Evolutionary conservation across 2,329 filamentous ascomycete genomes (phyloP), one percentile per base, ranked within the genome.

Genomic region (Ustulina deusta): DNA sequence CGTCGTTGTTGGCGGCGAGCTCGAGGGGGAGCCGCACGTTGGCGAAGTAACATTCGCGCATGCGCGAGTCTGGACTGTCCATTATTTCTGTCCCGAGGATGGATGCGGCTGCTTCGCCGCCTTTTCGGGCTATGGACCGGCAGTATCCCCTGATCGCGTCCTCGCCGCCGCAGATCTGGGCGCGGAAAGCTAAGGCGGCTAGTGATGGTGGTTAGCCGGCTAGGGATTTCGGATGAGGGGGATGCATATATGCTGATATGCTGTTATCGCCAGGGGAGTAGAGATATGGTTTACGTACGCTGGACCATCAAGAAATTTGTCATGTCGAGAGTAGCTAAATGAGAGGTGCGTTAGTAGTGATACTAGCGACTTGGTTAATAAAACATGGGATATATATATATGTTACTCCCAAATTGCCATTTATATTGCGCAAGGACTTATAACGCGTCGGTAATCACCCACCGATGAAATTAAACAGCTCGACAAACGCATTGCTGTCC

Each of bases 81-180:
- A 91, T 78, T 0, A 91, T 81, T 36, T 89, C 84, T 0, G 89
- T 91, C 0, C 84, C 86, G 0, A 91, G 78, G 0, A 82, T 79
- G 1, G 78, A 72, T 0, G 87, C 86, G 0, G 87, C 83, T 0
- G 83, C 71, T 29, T 83, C 81, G 0, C 82, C 88, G 0, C 82
- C 89, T 40, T 83, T 77, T 15, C 82, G 81, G 0, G 86, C 87
- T 7, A 91, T 79, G 0, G 78, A 70, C 4, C 81, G 76, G 66
- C 82, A 83, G 73, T 91, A 91, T 0, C 75, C 65, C 66, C 83
- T 81, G 69, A 92, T 87, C 1, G 79, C 81, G 0, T 83, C 79
- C 65, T 92, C 90, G 56, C 90, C 89, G 25, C 85, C 86, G 61
- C 88, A 85, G 42, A 84, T 77, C 55, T 84, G 77, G 20, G 80